Base-by-base conservation (phyloP, 495 filamentous ascomycete species). In the Pyronema domesticum region DNA sequence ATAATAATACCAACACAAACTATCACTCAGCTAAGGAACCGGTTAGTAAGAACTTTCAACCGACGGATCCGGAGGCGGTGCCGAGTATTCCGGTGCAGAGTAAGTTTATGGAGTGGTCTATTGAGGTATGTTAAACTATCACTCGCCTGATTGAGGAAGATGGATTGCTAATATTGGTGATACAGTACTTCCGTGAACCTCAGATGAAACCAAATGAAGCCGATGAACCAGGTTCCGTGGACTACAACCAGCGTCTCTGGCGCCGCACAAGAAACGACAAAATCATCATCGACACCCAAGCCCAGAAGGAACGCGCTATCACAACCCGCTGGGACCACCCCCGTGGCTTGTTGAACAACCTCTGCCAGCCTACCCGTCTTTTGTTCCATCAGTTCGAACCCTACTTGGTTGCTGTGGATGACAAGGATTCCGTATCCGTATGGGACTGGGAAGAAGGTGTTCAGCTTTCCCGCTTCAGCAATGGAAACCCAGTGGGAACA, bases 301-400 rank as follows among this genome's bases (percentile, higher is more conserved):
- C 86, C 0, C 81, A 93, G 54, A 99, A 96, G 64, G 80, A 84
- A 23, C 76, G 83, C 58, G 89, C 91, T 0, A 80, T 85, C 8
- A 84, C 73, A 43, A 85, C 81, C 60, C 80, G 76, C 58, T 99
- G 91, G 91, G 84, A 86, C 64, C 78, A 77, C 51, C 78, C 79
- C 7, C 72, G 75, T 15, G 80, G 80, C 17, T 79, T 89, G 53
- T 83, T 95, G 64, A 84, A 86, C 56, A 96, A 94, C 57, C 79
- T 77, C 15, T 83, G 80, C 19, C 91, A 94, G 63, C 93, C 93
- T 0, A 76, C 79, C 57, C 89, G 85, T 69, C 82, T 99, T 80
- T 82, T 83, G 17, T 94, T 96, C 67, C 91, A 99, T 71, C 91
- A 99, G 64, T 99, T 94, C 61, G 91, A 99, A 68, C 82, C 93